phyloP scores from a whole-genome alignment of 306 rosid genomes.

The Canavalia gladiata region DNA sequence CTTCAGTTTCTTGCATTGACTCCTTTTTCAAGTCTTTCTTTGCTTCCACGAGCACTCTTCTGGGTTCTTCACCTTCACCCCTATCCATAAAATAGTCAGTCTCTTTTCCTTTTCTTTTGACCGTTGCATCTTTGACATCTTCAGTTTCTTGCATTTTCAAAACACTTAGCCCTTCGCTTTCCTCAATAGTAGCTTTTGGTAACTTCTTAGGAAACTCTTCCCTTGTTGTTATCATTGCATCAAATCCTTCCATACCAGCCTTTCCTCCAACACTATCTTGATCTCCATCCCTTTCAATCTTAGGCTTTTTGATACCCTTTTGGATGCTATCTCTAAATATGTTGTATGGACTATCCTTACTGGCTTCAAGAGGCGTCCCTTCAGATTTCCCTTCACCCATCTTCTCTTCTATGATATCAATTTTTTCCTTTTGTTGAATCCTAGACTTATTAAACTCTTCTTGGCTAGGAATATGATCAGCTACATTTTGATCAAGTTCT shows the following conservation, averaged over 20 bases:
- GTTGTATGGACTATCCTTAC: not conserved
- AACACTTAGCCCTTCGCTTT: not conserved
- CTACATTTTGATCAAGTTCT: slow-evolving; percentile 21
- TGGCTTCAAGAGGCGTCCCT: not conserved
- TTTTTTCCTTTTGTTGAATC: slow-evolving; percentile 38
- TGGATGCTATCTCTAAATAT: slow-evolving; percentile 9
- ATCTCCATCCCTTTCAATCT: not conserved
- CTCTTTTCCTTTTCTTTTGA: not conserved
- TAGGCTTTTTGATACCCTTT: slow-evolving; percentile 16
- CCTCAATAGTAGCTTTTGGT: slow-evolving; percentile 5
- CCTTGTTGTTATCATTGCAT: not conserved
- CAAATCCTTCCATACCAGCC: slow-evolving; percentile 29
- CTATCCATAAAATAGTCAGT: not conserved
- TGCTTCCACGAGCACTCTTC: not conserved
- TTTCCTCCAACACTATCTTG: slow-evolving; percentile 19
- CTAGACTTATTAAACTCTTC: not conserved
- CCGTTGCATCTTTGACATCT: not conserved
- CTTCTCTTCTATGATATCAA: slow-evolving; percentile 17
- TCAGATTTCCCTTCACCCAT: slow-evolving; percentile 35
- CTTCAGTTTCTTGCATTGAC: not conserved
- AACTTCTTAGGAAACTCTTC: slow-evolving; percentile 37
- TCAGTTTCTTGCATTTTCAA: slow-evolving; percentile 20
- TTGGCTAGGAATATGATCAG: slow-evolving; percentile 24
- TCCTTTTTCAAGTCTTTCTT: not conserved
- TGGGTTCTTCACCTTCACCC: slow-evolving; percentile 3